Conservation (phyloP, 768 basidiomycete genomes). For the Heimioporus sp. region DNA sequence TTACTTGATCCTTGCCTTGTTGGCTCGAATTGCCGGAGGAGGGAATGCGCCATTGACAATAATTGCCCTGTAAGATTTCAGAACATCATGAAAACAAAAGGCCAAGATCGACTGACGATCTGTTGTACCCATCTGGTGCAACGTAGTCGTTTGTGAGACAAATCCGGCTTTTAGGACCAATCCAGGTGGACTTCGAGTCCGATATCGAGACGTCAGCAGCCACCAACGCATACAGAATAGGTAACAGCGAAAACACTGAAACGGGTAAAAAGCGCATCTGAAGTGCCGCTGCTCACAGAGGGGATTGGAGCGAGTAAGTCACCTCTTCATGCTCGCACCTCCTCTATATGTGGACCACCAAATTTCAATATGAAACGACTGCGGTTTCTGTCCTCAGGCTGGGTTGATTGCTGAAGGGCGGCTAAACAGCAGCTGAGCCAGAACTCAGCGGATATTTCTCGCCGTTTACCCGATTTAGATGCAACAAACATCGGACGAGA, state of each 20-base stretch:
- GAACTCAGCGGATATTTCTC: too few relatives aligned
- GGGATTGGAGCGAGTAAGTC: background rate
- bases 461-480: background rate
- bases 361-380: too few relatives aligned
- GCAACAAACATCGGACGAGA: background rate
- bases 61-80: constrained; percentile 30
- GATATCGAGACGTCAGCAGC: background rate
- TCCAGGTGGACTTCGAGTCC: background rate
- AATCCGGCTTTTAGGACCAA: constrained; percentile 23
- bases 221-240: background rate
- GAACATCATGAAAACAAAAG: too few relatives aligned
- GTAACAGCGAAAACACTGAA: background rate
- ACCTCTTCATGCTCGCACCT: background rate
- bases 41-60: constrained; percentile 42
- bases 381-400: too few relatives aligned
- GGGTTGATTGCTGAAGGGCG: too few relatives aligned
- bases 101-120: constrained; percentile 22
- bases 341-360: too few relatives aligned
- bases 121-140: constrained; percentile 43
- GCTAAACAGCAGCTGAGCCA: too few relatives aligned
- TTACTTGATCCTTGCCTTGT: constrained; percentile 26
- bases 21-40: constrained; percentile 40
- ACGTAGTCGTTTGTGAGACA: constrained; percentile 37
- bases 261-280: background rate
- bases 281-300: background rate